Evolutionary conservation across 805 yeast genomes (phyloP).

Genomic region (Wickerhamiella qilinensis): DNA sequence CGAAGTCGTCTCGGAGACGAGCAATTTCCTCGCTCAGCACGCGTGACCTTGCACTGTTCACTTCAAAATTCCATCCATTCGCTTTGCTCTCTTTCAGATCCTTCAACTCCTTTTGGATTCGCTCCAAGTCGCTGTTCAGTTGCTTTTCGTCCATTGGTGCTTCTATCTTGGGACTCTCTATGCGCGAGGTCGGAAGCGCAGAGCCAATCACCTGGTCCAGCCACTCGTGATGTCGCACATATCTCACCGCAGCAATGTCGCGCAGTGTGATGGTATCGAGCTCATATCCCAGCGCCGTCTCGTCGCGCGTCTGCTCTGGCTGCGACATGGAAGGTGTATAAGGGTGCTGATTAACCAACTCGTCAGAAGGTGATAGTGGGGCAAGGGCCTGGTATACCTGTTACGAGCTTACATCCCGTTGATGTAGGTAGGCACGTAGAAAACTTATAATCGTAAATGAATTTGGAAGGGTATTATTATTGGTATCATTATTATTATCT

Average conservation of each 20-base stretch:
- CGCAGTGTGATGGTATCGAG: constrained; percentile 26
- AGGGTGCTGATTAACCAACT: too few relatives aligned
- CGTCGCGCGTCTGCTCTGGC: constrained; percentile 4
- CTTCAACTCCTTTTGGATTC: constrained; percentile 15
- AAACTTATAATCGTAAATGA: too few relatives aligned
- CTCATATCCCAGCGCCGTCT: constrained; percentile 24
- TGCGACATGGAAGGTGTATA: too few relatives aligned
- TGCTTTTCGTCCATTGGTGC: constrained; percentile 26
- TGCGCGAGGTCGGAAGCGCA: constrained; percentile 18
- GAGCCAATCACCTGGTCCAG: constrained; percentile 26
- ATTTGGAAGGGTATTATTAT: too few relatives aligned
- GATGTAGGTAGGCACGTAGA: too few relatives aligned
- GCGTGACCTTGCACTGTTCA: constrained; percentile 10
- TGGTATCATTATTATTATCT: too few relatives aligned
- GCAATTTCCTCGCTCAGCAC: constrained; percentile 14
- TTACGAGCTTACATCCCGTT: too few relatives aligned
- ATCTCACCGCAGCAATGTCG: constrained; percentile 27
- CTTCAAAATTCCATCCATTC: constrained; percentile 11
- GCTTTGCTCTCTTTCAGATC: constrained; percentile 14
- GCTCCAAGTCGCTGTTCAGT: constrained; percentile 32
- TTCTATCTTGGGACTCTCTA: constrained; percentile 12
- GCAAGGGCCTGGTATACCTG: too few relatives aligned
- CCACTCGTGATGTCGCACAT: constrained; percentile 30
- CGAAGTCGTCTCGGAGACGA: constrained; percentile 19
- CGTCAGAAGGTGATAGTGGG: too few relatives aligned